Conservation (phyloP, 176 grass and related monocot species). For the Avena eriantha region DNA sequence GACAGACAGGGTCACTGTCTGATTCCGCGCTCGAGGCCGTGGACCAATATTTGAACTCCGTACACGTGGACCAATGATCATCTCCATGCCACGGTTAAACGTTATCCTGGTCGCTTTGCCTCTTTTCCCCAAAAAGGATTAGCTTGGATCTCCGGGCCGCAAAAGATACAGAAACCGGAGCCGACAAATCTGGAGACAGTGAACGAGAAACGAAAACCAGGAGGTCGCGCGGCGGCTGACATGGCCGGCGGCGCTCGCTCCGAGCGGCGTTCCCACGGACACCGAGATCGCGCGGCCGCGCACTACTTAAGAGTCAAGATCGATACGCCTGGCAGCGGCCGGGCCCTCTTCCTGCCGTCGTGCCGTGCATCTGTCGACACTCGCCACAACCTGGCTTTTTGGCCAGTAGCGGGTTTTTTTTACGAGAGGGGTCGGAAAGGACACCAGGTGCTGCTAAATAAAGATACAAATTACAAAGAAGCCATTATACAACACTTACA, state of each 20-base stretch:
- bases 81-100: background rate
- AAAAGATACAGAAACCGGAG: background rate
- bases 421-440: no score
- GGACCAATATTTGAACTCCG: background rate
- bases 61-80: background rate
- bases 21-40: no score
- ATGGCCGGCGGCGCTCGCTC: background rate
- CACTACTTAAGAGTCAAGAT: background rate
- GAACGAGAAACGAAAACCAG: background rate
- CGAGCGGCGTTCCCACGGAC: constrained; percentile 19
- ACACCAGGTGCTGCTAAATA: no score
- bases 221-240: background rate
- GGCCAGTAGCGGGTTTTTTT: background rate
- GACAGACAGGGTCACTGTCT: no score
- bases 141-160: background rate
- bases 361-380: background rate
- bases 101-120: background rate
- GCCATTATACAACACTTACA: no score
- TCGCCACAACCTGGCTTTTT: background rate
- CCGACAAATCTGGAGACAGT: constrained; percentile 30
- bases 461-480: no score
- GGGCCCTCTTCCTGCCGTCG: background rate
- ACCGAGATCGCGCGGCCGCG: background rate
- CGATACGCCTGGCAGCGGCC: background rate
- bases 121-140: background rate